Percentiles rank a stretch among this genome's conserved stretches.
phyloP scores from a whole-genome alignment of 768 basidiomycete genomes.

The Lactarius vividus region DNA sequence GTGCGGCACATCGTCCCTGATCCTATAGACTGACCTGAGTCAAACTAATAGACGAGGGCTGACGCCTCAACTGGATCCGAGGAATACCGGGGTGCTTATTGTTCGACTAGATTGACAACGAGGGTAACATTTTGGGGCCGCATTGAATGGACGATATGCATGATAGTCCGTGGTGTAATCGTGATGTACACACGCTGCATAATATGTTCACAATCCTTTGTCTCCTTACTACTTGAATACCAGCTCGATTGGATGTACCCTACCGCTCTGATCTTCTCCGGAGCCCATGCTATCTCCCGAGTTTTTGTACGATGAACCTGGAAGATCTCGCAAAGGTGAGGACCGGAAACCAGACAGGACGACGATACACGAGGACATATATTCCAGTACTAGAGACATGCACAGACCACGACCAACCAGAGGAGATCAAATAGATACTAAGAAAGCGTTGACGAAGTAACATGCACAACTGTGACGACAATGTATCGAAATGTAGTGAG shows the following conservation, averaged over 20 bases:
- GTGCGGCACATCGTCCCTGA: background rate
- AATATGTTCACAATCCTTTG: background rate
- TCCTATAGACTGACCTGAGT: background rate
- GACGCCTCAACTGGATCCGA: background rate
- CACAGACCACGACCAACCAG: background rate
- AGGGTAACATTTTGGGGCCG: background rate
- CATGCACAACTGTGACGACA: background rate
- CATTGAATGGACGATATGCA: background rate
- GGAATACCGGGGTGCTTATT: conserved; percentile 9
- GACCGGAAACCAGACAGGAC: too few relatives aligned
- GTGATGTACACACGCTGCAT: background rate
- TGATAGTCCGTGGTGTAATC: background rate
- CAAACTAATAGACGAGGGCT: background rate
- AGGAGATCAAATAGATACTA: background rate
- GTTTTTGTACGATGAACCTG: too few relatives aligned
- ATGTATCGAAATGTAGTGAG: too few relatives aligned
- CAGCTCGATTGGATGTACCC: background rate
- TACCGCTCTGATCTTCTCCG: too few relatives aligned
- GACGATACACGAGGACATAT: background rate
- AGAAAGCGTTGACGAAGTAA: background rate
- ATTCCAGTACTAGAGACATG: background rate
- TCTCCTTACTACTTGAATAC: background rate
- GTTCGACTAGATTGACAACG: background rate
- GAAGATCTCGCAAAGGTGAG: too few relatives aligned
- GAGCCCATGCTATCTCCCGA: too few relatives aligned